These are phyloP conservation scores for Bryum argenteum DNA, from an alignment of 225 moss, liverwort and hornwort species.

Conservation along the genomic window DNA sequence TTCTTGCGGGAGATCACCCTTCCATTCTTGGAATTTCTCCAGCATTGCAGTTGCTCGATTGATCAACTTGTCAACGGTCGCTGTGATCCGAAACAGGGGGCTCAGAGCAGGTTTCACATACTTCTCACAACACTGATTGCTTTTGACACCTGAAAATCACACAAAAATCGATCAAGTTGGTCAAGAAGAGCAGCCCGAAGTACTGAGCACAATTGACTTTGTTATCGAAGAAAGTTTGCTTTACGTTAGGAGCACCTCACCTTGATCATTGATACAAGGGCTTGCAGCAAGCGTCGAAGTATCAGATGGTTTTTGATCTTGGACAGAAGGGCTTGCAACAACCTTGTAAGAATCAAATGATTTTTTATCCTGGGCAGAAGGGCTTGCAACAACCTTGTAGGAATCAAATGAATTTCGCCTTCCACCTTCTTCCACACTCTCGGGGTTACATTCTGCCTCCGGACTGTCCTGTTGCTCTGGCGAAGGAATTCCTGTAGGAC, in stretches of 20 bases:
- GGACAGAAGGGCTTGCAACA: slow-evolving; percentile 2
- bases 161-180: neutral
- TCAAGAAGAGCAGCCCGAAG: neutral
- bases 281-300: neutral
- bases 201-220: too few species aligned
- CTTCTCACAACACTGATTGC: neutral
- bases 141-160: slow-evolving; percentile 20
- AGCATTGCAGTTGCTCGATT: slow-evolving; percentile 26
- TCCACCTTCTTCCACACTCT: neutral
- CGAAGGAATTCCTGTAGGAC: neutral
- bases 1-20: slow-evolving; percentile 3
- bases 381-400: neutral
- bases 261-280: slow-evolving; percentile 8
- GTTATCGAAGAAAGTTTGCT: too few species aligned
- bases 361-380: neutral
- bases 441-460: neutral
- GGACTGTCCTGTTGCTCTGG: neutral
- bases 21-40: slow-evolving; percentile 39
- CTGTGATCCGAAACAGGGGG: slow-evolving; percentile 29
- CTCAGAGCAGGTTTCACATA: slow-evolving; percentile 22
- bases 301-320: slow-evolving; percentile 18
- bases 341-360: neutral
- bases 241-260: too few species aligned
- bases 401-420: slow-evolving; percentile 1
- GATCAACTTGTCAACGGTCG: slow-evolving; percentile 35